Percentiles rank a stretch among this genome's conserved stretches.
These are phyloP conservation scores for Adansonia madagascariensis DNA, from an alignment of 441 rosid species.

Conservation along the genomic window DNA sequence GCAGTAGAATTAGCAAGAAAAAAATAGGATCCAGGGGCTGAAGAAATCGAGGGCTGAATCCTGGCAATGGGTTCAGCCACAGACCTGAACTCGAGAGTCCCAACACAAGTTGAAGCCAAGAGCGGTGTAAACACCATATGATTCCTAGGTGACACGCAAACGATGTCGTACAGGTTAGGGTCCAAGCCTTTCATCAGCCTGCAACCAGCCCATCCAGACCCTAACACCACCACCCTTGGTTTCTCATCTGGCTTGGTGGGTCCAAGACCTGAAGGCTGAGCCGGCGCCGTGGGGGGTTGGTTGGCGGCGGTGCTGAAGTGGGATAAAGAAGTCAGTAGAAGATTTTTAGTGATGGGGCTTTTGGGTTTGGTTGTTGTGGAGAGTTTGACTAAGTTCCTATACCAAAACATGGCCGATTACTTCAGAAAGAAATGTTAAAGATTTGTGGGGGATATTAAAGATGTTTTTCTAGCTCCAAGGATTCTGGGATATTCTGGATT, in stretches of 20 bases:
- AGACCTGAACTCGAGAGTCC: conserved; percentile 87
- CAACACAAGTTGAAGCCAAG: conserved; percentile 93
- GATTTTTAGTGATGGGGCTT: conserved; percentile 23
- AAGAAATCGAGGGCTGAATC: conserved; percentile 81
- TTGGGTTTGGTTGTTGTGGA: conserved; percentile 28
- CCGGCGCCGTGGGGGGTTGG: conserved; percentile 11
- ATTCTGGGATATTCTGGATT: not conserved
- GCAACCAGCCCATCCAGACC: conserved; percentile 98
- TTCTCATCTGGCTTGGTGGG: conserved; percentile 70
- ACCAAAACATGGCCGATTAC: conserved; percentile 43
- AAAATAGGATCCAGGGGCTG: conserved; percentile 67
- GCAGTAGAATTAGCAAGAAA: conserved; percentile 67
- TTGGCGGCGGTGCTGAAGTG: conserved; percentile 48
- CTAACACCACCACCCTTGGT: conserved; percentile 81
- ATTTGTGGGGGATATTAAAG: not conserved
- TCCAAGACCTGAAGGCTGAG: conserved; percentile 45
- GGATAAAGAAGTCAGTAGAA: conserved; percentile 42
- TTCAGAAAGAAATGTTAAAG: not conserved
- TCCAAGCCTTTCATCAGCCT: conserved; percentile 80
- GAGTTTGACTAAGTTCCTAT: conserved; percentile 42
- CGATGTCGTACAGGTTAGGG: conserved; percentile 74
- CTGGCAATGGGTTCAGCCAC: conserved; percentile 83
- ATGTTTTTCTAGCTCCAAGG: not conserved
- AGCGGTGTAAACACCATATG: conserved; percentile 98
- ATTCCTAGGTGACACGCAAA: conserved; percentile 89